phyloP scores from a whole-genome alignment of 2,329 filamentous ascomycete species.

The Pseudogymnoascus sp. region DNA sequence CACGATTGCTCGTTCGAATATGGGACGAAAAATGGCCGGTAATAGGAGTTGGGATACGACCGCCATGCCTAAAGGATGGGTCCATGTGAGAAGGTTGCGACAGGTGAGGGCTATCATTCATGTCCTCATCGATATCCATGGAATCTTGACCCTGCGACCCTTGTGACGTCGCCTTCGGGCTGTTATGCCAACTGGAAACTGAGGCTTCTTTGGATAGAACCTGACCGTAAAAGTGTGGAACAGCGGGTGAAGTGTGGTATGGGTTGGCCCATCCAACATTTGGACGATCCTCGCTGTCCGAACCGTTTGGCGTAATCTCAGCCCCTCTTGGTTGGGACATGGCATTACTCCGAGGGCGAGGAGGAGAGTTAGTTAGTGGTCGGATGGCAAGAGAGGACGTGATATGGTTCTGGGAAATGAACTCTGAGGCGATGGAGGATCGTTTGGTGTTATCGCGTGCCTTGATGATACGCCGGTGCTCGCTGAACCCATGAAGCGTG shows the following conservation, averaged over 20 bases:
- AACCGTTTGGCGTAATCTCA: constrained; percentile 26
- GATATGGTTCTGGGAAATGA: constrained; percentile 16
- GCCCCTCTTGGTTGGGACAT: constrained; percentile 18
- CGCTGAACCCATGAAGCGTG: constrained; percentile 23
- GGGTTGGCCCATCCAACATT: constrained; percentile 21
- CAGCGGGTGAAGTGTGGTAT: constrained; percentile 23
- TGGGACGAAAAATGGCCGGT: constrained; percentile 27
- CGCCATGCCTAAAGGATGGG: constrained; percentile 21
- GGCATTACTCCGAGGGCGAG: constrained; percentile 12
- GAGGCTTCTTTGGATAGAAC: constrained; percentile 12
- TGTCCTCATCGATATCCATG: constrained; percentile 27
- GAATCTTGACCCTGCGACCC: constrained; percentile 18
- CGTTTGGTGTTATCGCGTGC: constrained; percentile 5
- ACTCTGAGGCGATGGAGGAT: neutral
- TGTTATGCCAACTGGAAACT: constrained; percentile 15
- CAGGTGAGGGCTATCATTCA: constrained; percentile 26
- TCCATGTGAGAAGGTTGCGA: constrained; percentile 25
- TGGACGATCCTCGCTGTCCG: constrained; percentile 25
- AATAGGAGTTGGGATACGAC: constrained; percentile 30
- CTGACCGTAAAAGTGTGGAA: constrained; percentile 14
- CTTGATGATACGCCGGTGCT: constrained; percentile 21
- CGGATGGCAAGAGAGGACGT: constrained; percentile 16
- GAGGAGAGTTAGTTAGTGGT: constrained; percentile 10
- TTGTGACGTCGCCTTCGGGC: constrained; percentile 15
- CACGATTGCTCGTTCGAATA: constrained; percentile 18